Percentiles rank a stretch among this genome's conserved stretches.
Conservation (phyloP, 345 rosid species). For the Adansonia digitata region DNA sequence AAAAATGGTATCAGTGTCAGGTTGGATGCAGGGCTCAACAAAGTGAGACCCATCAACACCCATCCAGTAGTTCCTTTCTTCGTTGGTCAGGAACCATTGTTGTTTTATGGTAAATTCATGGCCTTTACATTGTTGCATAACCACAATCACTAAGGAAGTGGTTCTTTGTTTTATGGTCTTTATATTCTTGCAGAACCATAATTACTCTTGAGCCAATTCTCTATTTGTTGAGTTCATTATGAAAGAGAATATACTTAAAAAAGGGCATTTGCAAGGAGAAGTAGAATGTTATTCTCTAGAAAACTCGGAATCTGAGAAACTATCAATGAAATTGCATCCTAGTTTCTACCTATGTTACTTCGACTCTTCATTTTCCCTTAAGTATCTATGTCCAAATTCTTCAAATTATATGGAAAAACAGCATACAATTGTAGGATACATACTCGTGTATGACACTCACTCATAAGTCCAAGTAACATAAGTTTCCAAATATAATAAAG, state of each 20-base stretch:
- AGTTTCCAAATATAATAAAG: constrained; percentile 6
- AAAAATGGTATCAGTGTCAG: not conserved
- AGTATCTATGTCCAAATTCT: not conserved
- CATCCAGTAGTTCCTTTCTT: not conserved
- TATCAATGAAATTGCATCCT: not conserved
- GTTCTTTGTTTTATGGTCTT: not conserved
- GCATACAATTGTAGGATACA: not conserved
- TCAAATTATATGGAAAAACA: not conserved
- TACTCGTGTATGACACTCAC: not conserved
- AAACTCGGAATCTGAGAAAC: not conserved
- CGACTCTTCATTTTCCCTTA: not conserved
- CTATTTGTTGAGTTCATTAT: not conserved
- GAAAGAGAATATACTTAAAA: not conserved
- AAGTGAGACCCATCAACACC: not conserved
- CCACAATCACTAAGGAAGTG: not conserved
- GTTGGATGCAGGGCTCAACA: too few species aligned
- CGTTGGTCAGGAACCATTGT: not conserved
- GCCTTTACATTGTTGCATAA: not conserved
- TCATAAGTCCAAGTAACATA: not conserved
- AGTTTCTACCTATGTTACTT: not conserved
- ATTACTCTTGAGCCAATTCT: not conserved
- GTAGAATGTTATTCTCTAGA: not conserved
- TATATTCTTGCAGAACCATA: not conserved
- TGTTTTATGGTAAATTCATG: not conserved
- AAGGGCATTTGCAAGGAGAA: not conserved